phyloP scores from a whole-genome alignment of 768 basidiomycete species.

The Rhodotorula taiwanensis region DNA sequence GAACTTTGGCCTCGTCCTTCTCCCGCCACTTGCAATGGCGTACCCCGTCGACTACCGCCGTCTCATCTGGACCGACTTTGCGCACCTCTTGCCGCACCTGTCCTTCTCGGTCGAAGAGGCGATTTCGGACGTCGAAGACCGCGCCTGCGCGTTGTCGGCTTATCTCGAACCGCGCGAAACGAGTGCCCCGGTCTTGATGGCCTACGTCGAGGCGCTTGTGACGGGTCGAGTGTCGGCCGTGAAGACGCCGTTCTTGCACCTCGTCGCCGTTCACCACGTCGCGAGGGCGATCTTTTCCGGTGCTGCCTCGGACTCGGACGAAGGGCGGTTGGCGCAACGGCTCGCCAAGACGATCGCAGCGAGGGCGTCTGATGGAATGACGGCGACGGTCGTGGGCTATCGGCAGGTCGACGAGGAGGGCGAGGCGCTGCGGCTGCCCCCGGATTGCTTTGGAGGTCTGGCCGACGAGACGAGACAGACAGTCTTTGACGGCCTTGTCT shows the following conservation, averaged over 20 bases:
- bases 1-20: slow-evolving; percentile 64
- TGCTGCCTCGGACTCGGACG: not conserved
- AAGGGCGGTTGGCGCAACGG: slow-evolving; percentile 39
- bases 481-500: too few relatives aligned
- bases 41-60: slow-evolving; percentile 69
- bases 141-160: slow-evolving; percentile 47
- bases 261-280: slow-evolving; percentile 71
- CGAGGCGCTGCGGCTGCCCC: slow-evolving; percentile 49
- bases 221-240: slow-evolving; percentile 45
- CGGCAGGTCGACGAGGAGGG: slow-evolving; percentile 48
- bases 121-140: slow-evolving; percentile 41
- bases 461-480: not conserved
- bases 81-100: slow-evolving; percentile 56
- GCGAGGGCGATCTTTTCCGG: slow-evolving; percentile 44
- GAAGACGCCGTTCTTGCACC: slow-evolving; percentile 50
- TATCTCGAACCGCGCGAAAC: slow-evolving; percentile 68
- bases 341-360: slow-evolving; percentile 52
- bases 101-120: slow-evolving; percentile 1
- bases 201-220: slow-evolving; percentile 58
- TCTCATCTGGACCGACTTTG: slow-evolving; percentile 73
- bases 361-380: slow-evolving; percentile 51
- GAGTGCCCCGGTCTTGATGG: slow-evolving; percentile 57
- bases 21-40: slow-evolving; percentile 67
- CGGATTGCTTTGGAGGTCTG: slow-evolving; percentile 50
- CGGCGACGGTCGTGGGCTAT: slow-evolving; percentile 58